Evolutionary conservation across 169 alveolate species (phyloP).

Genomic region (Cryptosporidium sp.): DNA sequence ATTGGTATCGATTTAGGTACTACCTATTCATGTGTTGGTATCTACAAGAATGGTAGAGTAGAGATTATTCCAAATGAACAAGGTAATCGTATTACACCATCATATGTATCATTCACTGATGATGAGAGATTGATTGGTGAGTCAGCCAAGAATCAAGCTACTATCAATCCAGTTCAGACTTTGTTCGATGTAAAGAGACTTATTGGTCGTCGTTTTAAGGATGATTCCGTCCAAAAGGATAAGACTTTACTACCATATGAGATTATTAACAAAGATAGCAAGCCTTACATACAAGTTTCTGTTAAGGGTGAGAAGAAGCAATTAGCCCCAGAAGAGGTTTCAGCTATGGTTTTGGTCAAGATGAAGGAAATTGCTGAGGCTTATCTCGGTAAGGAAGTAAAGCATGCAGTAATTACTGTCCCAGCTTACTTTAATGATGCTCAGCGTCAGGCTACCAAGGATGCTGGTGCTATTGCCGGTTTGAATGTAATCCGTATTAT

Average conservation of each 20-base stretch:
- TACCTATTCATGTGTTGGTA: conserved; percentile 98
- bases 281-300: conserved; percentile 94
- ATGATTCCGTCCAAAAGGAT: conserved; percentile 95
- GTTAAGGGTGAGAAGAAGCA: conserved; percentile 91
- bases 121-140: conserved; percentile 96
- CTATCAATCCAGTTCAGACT: conserved; percentile 96
- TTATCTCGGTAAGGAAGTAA: conserved; percentile 95
- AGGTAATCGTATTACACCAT: conserved; percentile 98
- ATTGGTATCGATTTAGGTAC: conserved; percentile 99
- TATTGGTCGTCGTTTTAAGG: conserved; percentile 97
- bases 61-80: conserved; percentile 96
- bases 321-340: conserved; percentile 98
- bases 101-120: conserved; percentile 97
- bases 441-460: conserved; percentile 99
- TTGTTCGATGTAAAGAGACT: conserved; percentile 98
- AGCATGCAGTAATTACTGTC: conserved; percentile 95
- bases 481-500: conserved; percentile 96
- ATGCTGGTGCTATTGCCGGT: conserved; percentile 99
- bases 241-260: conserved; percentile 95
- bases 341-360: conserved; percentile 96
- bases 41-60: conserved; percentile 96
- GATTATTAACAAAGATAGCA: conserved; percentile 92
- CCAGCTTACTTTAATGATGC: conserved; percentile 99
- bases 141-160: conserved; percentile 98
- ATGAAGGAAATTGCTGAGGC: conserved; percentile 98